These are phyloP conservation scores for Drechslera avenae DNA, from an alignment of 2,329 filamentous ascomycete genomes.

Conservation along the genomic window DNA sequence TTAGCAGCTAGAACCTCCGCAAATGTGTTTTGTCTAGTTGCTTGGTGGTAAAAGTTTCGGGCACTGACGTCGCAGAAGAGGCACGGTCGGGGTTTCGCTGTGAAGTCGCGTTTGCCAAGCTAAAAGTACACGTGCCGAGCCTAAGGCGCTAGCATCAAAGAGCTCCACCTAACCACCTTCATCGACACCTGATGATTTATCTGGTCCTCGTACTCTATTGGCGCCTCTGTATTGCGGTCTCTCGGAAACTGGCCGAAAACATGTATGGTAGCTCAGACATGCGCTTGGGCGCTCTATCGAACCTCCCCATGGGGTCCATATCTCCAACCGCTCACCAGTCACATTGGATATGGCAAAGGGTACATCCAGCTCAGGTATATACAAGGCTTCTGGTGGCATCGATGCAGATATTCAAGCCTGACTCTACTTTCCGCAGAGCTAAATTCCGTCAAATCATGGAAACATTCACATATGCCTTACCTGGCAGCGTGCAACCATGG, in stretches of 20 bases:
- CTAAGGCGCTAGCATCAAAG: slow-evolving; percentile 18
- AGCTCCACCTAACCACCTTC: slow-evolving; percentile 9
- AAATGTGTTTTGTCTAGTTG: slow-evolving; percentile 25
- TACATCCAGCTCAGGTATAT: neutral
- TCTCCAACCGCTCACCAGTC: too few species aligned
- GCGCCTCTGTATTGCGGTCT: too few species aligned
- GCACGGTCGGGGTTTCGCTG: slow-evolving; percentile 23
- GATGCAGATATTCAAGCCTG: neutral
- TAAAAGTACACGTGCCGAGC: slow-evolving; percentile 24
- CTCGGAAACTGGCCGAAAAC: too few species aligned
- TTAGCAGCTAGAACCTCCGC: slow-evolving; percentile 11
- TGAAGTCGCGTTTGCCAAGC: slow-evolving; percentile 27
- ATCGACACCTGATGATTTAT: neutral
- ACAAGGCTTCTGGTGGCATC: neutral
- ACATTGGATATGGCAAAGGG: neutral
- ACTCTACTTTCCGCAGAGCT: too few species aligned
- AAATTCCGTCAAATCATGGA: neutral
- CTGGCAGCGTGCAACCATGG: neutral
- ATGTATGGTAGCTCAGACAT: too few species aligned
- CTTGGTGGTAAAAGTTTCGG: slow-evolving; percentile 25
- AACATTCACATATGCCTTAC: neutral
- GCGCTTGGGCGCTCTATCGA: too few species aligned
- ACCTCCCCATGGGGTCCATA: too few species aligned
- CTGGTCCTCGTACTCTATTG: neutral
- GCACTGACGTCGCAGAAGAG: slow-evolving; percentile 27